Evolutionary conservation across 306 rosid genomes (phyloP).

Genomic region (Pyrus betulifolia): DNA sequence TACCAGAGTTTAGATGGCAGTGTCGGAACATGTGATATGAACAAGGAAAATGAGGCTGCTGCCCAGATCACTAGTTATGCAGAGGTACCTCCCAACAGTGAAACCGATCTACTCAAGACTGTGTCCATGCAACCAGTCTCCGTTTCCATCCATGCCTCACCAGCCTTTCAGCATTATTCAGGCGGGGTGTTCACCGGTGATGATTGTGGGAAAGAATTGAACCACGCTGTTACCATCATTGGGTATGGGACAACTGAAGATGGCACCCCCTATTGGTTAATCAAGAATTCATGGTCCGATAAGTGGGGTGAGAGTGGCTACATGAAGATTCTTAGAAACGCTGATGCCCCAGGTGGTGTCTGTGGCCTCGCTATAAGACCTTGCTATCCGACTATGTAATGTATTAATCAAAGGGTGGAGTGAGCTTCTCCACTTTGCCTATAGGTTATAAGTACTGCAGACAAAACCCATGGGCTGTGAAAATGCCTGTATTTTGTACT

Average conservation of each 20-base stretch:
- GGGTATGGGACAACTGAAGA: background rate
- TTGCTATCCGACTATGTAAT: background rate
- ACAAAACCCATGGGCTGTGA: no score
- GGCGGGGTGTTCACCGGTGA: constrained; percentile 31
- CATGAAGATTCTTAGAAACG: background rate
- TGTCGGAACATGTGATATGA: constrained; percentile 8
- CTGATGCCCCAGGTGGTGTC: background rate
- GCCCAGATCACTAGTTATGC: constrained; percentile 14
- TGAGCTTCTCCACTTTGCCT: no score
- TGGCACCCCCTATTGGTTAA: background rate
- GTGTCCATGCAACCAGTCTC: constrained; percentile 30
- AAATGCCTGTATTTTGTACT: no score
- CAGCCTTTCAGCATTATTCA: constrained; percentile 19
- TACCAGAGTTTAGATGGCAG: constrained; percentile 17
- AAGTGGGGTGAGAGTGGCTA: background rate
- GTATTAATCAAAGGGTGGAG: no score
- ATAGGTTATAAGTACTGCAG: no score
- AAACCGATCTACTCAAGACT: constrained; percentile 17
- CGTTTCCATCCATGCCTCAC: constrained; percentile 26
- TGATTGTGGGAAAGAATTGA: constrained; percentile 21
- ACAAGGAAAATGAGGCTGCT: background rate
- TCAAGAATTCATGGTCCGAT: background rate
- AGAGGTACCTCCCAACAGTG: constrained; percentile 27
- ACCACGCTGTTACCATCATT: constrained; percentile 34
- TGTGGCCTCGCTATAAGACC: background rate